Evolutionary conservation across 345 rosid species (phyloP).

Genomic region (Tarenaya hassleriana): DNA sequence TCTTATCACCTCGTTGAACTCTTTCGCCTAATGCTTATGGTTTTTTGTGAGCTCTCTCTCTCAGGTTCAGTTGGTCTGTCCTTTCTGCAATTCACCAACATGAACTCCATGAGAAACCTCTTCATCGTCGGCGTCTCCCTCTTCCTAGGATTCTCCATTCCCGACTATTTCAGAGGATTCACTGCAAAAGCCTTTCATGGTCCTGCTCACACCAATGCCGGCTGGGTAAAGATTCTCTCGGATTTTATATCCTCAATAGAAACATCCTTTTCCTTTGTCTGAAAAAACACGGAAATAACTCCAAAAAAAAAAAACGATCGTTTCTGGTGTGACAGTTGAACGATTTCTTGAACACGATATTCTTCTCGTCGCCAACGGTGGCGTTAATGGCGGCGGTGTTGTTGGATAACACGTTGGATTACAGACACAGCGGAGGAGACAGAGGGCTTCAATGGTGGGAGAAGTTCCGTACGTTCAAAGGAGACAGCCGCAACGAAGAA

Average conservation of each 20-base stretch:
- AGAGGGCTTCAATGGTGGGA: conserved; percentile 99
- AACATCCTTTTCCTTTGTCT: too few species aligned
- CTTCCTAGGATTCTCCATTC: conserved; percentile 82
- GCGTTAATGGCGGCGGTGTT: conserved; percentile 71
- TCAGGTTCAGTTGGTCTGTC: conserved; percentile 93
- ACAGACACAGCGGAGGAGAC: conserved; percentile 77
- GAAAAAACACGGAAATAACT: too few species aligned
- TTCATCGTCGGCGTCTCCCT: conserved; percentile 79
- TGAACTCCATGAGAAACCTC: conserved; percentile 97
- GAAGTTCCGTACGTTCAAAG: conserved; percentile 77
- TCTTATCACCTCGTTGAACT: neutral
- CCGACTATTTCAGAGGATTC: conserved; percentile 85
- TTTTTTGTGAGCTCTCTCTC: conserved; percentile 8
- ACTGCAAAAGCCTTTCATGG: conserved; percentile 73
- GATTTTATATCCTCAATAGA: too few species aligned
- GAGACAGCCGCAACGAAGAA: conserved; percentile 83
- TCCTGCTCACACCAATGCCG: conserved; percentile 82
- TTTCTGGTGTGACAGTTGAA: too few species aligned
- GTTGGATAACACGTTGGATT: conserved; percentile 87
- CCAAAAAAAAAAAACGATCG: too few species aligned
- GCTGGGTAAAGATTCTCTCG: conserved; percentile 52
- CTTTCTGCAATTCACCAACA: conserved; percentile 93
- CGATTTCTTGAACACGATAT: conserved; percentile 91
- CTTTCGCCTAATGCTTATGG: conserved; percentile 5
- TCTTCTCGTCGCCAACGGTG: conserved; percentile 83